Evolutionary conservation across 2,329 filamentous ascomycete genomes (phyloP), one percentile per base, ranked within the genome.

Genomic region (Lachnellula occidentalis): DNA sequence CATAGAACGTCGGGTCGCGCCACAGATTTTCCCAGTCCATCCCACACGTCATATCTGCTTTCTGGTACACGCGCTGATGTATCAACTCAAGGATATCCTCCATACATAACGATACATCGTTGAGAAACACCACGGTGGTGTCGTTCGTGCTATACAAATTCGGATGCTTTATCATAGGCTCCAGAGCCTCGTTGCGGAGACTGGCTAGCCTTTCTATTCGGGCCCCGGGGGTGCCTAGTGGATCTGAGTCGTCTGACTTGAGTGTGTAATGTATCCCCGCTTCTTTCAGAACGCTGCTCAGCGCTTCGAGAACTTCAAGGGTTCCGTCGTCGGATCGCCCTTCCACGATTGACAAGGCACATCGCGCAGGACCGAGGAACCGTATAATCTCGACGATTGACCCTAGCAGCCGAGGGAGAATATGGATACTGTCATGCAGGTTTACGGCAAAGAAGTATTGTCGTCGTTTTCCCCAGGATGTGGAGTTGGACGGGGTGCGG

Each of bases 21-120:
- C 71, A 74, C 3, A 70, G 66, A 42, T 75, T 76, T 0, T 71
- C 75, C 79, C 80, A 85, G 64, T 85, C 81, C 73, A 85, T 77
- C 5, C 71, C 78, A 60, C 80, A 85, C 0, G 75, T 76, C 76
- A 82, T 81, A 62, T 79, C 75, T 7, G 79, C 80, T 2, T 64
- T 66, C 37, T 78, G 76, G 3, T 58, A 59, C 5, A 56, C 60
- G 24, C 71, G 74, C 64, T 83, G 79, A 58, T 78, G 71, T 1
- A 76, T 61, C 1, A 84, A 69, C 64, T 84, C 81, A 3, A 86
- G 70, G 15, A 85, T 73, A 58, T 85, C 80, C 39, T 83, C 78
- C 46, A 42, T 56, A 14, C 79, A 82, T 5, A 71, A 66, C 2
- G 76, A 75, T 11, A 83, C 76, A 58, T 82, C 77, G 65, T 82